A percentile compares a stretch with the other conserved stretches of the same genome.
These are phyloP conservation scores for Discostella stelligeroides DNA, from an alignment of 108 stramenopile species.

Conservation along the genomic window DNA sequence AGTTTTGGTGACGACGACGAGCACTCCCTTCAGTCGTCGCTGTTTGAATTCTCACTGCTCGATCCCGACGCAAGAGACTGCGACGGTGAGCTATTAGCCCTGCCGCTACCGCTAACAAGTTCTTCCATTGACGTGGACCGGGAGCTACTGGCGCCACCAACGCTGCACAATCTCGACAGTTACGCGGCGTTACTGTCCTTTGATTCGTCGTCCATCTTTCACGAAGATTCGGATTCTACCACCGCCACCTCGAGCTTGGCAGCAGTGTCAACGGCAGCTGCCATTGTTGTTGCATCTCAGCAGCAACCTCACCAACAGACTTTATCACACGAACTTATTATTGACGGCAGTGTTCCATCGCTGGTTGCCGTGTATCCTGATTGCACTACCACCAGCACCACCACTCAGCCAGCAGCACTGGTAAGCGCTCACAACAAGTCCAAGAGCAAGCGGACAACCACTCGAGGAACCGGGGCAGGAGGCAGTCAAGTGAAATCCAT, in stretches of 20 bases:
- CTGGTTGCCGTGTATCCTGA: too few relatives aligned
- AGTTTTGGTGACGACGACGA: background rate
- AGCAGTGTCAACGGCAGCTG: background rate
- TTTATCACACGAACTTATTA: too few relatives aligned
- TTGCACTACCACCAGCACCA: too few relatives aligned
- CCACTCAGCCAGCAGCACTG: too few relatives aligned
- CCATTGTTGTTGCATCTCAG: background rate
- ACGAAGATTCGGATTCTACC: too few relatives aligned
- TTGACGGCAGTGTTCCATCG: too few relatives aligned
- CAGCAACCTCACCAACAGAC: background rate
- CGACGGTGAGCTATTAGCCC: background rate
- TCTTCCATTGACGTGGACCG: background rate
- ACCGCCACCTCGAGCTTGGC: background rate
- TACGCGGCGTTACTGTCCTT: too few relatives aligned
- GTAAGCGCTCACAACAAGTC: too few relatives aligned
- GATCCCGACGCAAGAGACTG: background rate
- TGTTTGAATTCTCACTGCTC: conserved; percentile 1
- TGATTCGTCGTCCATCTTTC: too few relatives aligned
- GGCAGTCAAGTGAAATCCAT: too few relatives aligned
- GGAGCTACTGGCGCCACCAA: background rate
- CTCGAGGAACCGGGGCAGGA: too few relatives aligned
- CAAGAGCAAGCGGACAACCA: too few relatives aligned
- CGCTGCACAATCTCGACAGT: background rate
- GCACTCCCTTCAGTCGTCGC: background rate
- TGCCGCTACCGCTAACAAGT: background rate